phyloP scores from a whole-genome alignment of 2,329 filamentous ascomycete species.

The Penicillium sp. region DNA sequence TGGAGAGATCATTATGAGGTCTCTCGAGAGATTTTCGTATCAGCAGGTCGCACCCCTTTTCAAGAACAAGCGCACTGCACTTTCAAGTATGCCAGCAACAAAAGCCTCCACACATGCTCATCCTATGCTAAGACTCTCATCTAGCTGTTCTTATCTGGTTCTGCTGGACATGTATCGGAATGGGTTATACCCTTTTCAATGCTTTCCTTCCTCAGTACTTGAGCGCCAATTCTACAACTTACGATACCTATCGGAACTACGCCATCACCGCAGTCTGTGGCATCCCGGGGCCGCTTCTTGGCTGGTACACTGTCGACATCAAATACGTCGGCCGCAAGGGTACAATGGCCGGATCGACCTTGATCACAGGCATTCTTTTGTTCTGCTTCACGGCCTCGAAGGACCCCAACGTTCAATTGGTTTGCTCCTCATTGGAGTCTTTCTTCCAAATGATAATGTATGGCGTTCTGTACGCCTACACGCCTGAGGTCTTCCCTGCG shows the following conservation, averaged over 20 bases:
- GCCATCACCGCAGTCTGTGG: constrained; percentile 76
- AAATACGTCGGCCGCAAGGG: constrained; percentile 64
- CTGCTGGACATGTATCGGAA: constrained; percentile 78
- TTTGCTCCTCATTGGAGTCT: constrained; percentile 53
- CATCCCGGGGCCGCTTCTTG: constrained; percentile 74
- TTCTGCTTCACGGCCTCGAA: constrained; percentile 57
- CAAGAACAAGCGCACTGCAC: constrained; percentile 48
- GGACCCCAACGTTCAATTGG: constrained; percentile 51
- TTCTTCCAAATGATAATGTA: constrained; percentile 59
- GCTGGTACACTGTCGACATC: constrained; percentile 70
- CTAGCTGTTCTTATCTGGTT: constrained; percentile 65
- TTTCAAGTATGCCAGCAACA: constrained; percentile 44
- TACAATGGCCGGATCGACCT: constrained; percentile 55
- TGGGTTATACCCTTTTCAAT: constrained; percentile 88
- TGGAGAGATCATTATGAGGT: constrained; percentile 57
- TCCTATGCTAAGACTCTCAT: constrained; percentile 39
- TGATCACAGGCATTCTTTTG: constrained; percentile 56
- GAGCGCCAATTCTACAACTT: constrained; percentile 30
- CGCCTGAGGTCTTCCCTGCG: constrained; percentile 59
- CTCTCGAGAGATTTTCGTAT: constrained; percentile 66
- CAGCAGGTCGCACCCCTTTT: constrained; percentile 68
- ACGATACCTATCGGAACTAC: constrained; percentile 71
- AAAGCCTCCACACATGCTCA: constrained; percentile 42
- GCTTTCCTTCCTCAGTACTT: constrained; percentile 88
- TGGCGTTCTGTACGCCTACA: constrained; percentile 60